Evolutionary conservation across 1,139 yeast genomes (phyloP).

Genomic region (Suzukiozyma palmioleophila): DNA sequence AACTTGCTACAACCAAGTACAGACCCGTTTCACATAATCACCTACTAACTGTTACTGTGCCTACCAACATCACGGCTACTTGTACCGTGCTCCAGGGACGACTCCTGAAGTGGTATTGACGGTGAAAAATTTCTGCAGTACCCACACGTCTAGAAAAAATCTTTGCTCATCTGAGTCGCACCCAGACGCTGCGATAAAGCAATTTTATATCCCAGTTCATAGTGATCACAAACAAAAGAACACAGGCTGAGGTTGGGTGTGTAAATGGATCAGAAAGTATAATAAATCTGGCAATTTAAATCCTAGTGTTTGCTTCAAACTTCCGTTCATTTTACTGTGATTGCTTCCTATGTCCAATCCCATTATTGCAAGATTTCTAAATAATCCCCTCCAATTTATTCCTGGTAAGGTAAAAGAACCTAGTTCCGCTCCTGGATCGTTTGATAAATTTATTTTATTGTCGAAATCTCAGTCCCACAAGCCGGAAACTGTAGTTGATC

Average conservation of each 20-base stretch:
- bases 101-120: too few relatives aligned
- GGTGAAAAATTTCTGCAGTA: background rate
- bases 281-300: background rate
- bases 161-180: background rate
- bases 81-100: too few relatives aligned
- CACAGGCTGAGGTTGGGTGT: background rate
- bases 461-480: conserved; percentile 10
- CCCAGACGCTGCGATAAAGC: background rate
- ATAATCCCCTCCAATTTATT: conserved; percentile 57
- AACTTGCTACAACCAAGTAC: too few relatives aligned
- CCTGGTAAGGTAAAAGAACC: conserved; percentile 44
- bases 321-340: background rate
- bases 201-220: background rate
- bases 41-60: too few relatives aligned
- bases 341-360: conserved; percentile 20
- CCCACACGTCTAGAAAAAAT: background rate
- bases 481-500: background rate
- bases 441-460: conserved; percentile 41
- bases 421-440: conserved; percentile 18
- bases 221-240: too few relatives aligned
- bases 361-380: conserved; percentile 53
- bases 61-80: too few relatives aligned
- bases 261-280: background rate
- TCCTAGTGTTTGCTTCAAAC: background rate
- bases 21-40: too few relatives aligned